Conservation (phyloP, 23 red algal genomes). For the Gracilaria caudata region DNA sequence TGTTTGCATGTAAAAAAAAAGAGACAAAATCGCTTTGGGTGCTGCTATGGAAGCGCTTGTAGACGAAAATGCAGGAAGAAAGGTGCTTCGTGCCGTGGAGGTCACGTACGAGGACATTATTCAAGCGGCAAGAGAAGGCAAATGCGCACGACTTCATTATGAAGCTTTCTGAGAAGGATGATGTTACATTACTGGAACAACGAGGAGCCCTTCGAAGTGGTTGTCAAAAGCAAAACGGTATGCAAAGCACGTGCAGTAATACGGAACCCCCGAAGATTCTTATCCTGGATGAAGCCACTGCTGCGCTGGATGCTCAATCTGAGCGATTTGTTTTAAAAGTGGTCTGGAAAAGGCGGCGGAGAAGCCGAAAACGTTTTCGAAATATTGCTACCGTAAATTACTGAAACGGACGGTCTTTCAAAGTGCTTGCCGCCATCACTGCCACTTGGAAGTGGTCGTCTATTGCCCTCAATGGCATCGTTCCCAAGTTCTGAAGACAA, state of each 20-base stretch:
- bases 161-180: slow-evolving; percentile 80
- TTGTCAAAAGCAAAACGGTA: slow-evolving; percentile 96
- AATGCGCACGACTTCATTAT: slow-evolving; percentile 91
- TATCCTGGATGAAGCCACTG: slow-evolving; percentile 90
- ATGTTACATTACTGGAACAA: slow-evolving; percentile 90
- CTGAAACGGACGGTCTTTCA: no score
- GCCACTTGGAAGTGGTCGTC: no score
- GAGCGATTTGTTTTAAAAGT: slow-evolving; percentile 88
- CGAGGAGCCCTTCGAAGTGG: slow-evolving; percentile 85
- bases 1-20: slow-evolving; percentile 76
- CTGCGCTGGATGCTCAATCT: slow-evolving; percentile 79
- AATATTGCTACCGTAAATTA: no score
- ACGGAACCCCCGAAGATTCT: slow-evolving; percentile 88
- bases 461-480: no score
- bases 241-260: no score
- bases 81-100: slow-evolving; percentile 38
- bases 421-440: no score
- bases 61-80: slow-evolving; percentile 13
- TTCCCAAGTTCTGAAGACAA: no score
- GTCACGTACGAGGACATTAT: slow-evolving; percentile 75
- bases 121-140: slow-evolving; percentile 72
- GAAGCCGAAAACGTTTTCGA: no score
- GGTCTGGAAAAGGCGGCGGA: slow-evolving; percentile 68
- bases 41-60: slow-evolving; percentile 43
- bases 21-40: slow-evolving; percentile 86